Conservation (phyloP, 768 basidiomycete species). For the Kwoniella dendrophila region DNA sequence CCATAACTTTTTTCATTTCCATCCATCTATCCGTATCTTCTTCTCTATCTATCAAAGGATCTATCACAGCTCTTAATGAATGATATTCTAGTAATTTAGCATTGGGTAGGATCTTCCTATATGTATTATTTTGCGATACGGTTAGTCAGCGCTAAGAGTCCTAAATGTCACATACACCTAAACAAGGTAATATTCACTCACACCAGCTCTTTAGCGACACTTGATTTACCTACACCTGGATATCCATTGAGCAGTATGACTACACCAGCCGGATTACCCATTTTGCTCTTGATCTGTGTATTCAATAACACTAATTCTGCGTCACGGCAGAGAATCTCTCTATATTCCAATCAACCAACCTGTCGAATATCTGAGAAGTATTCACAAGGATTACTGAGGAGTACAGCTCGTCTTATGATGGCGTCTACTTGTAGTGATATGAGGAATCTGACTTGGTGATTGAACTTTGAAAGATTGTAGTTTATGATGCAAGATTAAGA, state of each 20-base stretch:
- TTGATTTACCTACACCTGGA: constrained; percentile 26
- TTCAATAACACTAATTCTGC: no score
- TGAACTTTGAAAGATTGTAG: no score
- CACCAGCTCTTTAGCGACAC: constrained; percentile 21
- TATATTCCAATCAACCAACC: no score
- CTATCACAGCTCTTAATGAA: constrained; percentile 8
- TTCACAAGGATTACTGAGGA: no score
- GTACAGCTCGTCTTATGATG: no score
- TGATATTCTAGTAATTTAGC: constrained; percentile 14
- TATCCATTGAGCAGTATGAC: constrained; percentile 29
- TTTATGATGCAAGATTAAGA: no score
- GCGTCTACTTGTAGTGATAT: no score
- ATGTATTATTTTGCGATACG: background rate
- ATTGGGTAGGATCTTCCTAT: constrained; percentile 8
- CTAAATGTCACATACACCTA: background rate
- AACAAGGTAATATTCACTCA: constrained; percentile 8
- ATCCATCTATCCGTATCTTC: constrained; percentile 15
- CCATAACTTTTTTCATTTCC: constrained; percentile 15
- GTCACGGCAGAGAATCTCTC: no score
- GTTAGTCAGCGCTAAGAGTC: background rate
- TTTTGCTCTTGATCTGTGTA: no score
- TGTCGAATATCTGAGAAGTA: no score
- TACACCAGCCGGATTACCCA: no score
- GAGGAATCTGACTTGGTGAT: no score
- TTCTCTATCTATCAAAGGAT: constrained; percentile 11